phyloP scores from a whole-genome alignment of 164 flowering plant species.

The Stephania yunnanensis region DNA sequence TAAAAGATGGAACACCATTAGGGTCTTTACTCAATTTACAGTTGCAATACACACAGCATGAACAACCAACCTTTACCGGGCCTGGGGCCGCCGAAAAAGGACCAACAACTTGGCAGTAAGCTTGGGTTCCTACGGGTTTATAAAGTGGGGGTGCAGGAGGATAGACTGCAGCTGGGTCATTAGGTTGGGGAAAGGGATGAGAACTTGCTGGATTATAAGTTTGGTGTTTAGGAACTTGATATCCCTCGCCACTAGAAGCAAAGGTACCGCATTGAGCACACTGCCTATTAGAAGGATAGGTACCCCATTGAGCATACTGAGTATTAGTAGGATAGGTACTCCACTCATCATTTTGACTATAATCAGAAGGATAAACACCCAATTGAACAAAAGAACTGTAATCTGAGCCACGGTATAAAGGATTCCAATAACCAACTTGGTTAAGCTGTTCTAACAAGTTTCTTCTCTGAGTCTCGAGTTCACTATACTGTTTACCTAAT shows the following conservation, averaged over 20 bases:
- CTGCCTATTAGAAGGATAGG: no score
- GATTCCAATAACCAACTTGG: slow-evolving; percentile 41
- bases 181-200: slow-evolving; percentile 8
- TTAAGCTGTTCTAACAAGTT: slow-evolving; percentile 48
- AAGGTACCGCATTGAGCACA: slow-evolving; percentile 18
- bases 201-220: slow-evolving; percentile 16
- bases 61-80: slow-evolving; percentile 29
- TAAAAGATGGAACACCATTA: slow-evolving; percentile 5
- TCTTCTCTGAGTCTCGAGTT: slow-evolving; percentile 68
- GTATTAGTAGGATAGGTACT: no score
- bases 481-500: slow-evolving; percentile 55
- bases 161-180: no score
- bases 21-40: slow-evolving; percentile 15
- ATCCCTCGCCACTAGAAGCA: slow-evolving; percentile 18
- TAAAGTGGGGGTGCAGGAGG: no score
- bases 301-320: no score
- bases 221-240: slow-evolving; percentile 26
- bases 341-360: no score
- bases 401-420: slow-evolving; percentile 25
- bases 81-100: slow-evolving; percentile 30
- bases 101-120: slow-evolving; percentile 41
- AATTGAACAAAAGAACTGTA: slow-evolving; percentile 21
- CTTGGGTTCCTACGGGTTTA: no score
- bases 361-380: slow-evolving; percentile 9
- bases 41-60: slow-evolving; percentile 23